phyloP scores from a whole-genome alignment of 1,284 basidiomycete genomes.

The Coniferiporia weirii region DNA sequence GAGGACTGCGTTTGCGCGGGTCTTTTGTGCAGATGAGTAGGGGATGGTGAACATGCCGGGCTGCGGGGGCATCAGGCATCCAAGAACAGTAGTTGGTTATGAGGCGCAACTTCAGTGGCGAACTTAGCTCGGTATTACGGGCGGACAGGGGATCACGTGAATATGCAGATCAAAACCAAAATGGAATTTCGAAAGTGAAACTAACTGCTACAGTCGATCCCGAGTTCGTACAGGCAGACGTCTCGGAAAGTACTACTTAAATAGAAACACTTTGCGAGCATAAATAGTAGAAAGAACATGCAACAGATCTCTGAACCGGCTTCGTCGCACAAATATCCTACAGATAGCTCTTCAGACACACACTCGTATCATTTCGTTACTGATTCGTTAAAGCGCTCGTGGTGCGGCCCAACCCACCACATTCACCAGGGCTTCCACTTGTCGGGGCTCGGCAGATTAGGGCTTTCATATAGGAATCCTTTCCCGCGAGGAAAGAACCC shows the following conservation, averaged over 20 bases:
- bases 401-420: no score
- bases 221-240: not conserved
- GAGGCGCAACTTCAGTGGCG: no score
- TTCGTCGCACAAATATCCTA: not conserved
- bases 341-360: not conserved
- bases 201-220: slow-evolving; percentile 1
- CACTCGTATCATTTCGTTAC: not conserved
- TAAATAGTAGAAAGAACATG: not conserved
- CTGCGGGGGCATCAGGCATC: slow-evolving; percentile 35
- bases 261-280: not conserved
- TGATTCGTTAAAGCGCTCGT: not conserved
- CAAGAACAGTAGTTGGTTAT: not conserved
- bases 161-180: not conserved
- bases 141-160: slow-evolving; percentile 2
- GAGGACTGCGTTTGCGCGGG: slow-evolving; percentile 23
- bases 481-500: slow-evolving; percentile 14
- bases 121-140: not conserved
- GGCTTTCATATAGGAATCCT: slow-evolving; percentile 17
- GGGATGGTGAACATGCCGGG: slow-evolving; percentile 48
- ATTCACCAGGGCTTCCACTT: slow-evolving; percentile 15
- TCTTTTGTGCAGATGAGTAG: slow-evolving; percentile 39
- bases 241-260: no score
- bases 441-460: slow-evolving; percentile 15
- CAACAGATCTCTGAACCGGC: not conserved
- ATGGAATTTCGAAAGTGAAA: not conserved